Conservation (phyloP, 768 basidiomycete species). For the Leccinum longicurvipes region DNA sequence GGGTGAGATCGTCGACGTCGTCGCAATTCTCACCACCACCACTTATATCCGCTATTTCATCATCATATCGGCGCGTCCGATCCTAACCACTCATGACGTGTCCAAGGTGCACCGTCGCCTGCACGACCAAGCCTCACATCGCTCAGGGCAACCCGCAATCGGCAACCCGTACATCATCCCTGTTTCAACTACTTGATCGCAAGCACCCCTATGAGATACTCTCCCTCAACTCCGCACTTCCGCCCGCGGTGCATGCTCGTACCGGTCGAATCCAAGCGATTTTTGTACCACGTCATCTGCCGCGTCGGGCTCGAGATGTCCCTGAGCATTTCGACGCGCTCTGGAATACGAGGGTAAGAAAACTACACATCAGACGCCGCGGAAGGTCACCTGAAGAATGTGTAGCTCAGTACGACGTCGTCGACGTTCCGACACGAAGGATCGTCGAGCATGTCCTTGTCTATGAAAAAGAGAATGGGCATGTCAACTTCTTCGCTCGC, state of each 20-base stretch:
- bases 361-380: neutral
- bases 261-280: conserved; percentile 72
- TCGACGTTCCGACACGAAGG: conserved; percentile 83
- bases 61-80: neutral
- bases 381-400: conserved; percentile 80
- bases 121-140: neutral
- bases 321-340: conserved; percentile 79
- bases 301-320: conserved; percentile 91
- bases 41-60: neutral
- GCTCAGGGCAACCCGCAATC: neutral
- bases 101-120: neutral
- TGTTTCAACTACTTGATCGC: neutral
- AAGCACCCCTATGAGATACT: too few relatives aligned
- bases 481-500: conserved; percentile 98
- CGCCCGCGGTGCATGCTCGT: conserved; percentile 42
- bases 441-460: conserved; percentile 94
- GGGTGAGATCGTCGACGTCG: conserved; percentile 4
- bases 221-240: neutral
- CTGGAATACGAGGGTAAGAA: conserved; percentile 37
- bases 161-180: neutral
- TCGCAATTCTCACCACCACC: neutral
- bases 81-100: neutral
- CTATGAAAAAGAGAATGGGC: conserved; percentile 98
- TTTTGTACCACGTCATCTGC: conserved; percentile 72
- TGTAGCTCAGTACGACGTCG: conserved; percentile 93